Conservation (phyloP, 2,329 filamentous ascomycete species). For the Ophiostoma sp. region DNA sequence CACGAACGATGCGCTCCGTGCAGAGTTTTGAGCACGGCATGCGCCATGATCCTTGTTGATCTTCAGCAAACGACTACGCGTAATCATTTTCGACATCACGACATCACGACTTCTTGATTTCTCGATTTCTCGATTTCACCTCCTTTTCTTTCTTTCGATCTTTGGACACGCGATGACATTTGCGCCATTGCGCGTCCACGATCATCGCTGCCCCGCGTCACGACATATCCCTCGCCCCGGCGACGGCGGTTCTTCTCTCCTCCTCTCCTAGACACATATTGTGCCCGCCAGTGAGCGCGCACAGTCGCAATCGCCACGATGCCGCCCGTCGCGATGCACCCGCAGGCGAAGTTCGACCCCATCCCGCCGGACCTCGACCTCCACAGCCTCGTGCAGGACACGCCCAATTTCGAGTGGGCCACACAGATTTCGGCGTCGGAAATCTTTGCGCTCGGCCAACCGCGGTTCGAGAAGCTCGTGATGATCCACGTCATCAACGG, state of each 20-base stretch:
- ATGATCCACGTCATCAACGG: constrained; percentile 78
- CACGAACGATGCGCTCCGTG: neutral
- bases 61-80: neutral
- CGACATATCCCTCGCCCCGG: neutral
- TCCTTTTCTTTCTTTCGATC: neutral
- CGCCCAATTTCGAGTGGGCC: constrained; percentile 84
- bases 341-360: constrained; percentile 87
- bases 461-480: constrained; percentile 83
- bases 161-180: neutral
- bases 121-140: neutral
- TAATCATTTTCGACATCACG: too few relatives aligned
- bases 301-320: constrained; percentile 60
- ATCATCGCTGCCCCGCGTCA: neutral
- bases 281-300: neutral
- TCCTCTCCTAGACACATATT: neutral
- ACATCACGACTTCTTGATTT: neutral
- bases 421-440: constrained; percentile 75
- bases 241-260: neutral
- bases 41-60: neutral
- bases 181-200: neutral
- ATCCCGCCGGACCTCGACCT: constrained; percentile 85
- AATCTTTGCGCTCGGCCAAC: constrained; percentile 72
- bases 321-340: constrained; percentile 67
- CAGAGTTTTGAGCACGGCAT: neutral
- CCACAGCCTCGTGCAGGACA: constrained; percentile 69